Conservation (phyloP, 192 early-diverging fungal genomes). For the Mortierella antarctica region DNA sequence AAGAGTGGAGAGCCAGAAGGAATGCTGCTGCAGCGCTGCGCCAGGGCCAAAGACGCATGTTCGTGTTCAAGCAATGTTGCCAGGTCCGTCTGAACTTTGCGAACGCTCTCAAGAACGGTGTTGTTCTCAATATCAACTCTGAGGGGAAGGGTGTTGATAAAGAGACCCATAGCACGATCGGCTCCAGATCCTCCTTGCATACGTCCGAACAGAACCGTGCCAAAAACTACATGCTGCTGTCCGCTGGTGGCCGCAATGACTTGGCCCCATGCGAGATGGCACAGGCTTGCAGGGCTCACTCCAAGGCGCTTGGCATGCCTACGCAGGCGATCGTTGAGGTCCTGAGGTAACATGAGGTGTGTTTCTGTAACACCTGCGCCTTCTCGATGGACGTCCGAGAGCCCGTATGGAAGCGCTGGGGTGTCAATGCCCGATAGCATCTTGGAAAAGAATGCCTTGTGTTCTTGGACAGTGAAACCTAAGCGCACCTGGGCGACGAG, state of each 20-base stretch:
- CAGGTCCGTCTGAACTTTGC: neutral
- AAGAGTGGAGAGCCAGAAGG: conserved; percentile 2
- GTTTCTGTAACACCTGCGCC: neutral
- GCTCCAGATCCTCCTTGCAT: neutral
- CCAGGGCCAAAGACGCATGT: conserved; percentile 6
- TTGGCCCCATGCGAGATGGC: neutral
- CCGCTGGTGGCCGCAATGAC: neutral
- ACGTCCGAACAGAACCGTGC: neutral
- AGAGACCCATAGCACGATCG: neutral
- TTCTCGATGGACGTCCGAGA: neutral
- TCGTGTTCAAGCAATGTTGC: conserved; percentile 3
- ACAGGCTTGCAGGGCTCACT: neutral
- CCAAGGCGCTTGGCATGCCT: neutral
- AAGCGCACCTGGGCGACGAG: neutral
- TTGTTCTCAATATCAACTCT: neutral
- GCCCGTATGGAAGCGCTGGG: neutral
- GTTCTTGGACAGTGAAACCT: neutral
- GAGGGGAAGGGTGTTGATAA: conserved; percentile 4
- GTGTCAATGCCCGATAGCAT: conserved; percentile 1
- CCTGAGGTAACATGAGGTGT: neutral
- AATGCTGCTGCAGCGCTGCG: conserved; percentile 10
- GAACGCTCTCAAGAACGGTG: neutral
- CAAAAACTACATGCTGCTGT: neutral
- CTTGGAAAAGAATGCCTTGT: neutral
- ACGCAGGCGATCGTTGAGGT: neutral